Evolutionary conservation across 164 flowering plant species (phyloP), one percentile per base, ranked within the genome.

Genomic region (Warburgia ugandensis): DNA sequence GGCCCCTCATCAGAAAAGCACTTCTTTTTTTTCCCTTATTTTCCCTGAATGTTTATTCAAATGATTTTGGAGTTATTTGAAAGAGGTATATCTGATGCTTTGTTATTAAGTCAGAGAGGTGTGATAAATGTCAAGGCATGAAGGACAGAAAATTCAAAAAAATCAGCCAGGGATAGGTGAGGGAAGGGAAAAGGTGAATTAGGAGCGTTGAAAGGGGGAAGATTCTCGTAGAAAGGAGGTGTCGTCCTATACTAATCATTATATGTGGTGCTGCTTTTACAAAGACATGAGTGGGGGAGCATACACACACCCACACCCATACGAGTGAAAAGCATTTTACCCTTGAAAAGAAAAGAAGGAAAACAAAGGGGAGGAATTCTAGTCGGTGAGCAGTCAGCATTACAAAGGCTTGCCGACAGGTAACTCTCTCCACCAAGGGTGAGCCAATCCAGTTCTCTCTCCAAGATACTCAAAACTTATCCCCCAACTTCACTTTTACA

Each of bases 151-250:
- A 33, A 12, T 52, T 39, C 16, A 53, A 41, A 19, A 42, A 17
- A 6, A 8, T 13, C 26, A 29, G 26, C 4, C 3, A 19, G 22
- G 2, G 25, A 40, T 22, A 27, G 17, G 2, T n/a, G n/a, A n/a
- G n/a, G n/a, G n/a, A 6, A 45, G 19, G 41, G 23, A 36, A 51
- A 50, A 20, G 53, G 39, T 7, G 44, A 41, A 27, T 25, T 48
- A 57, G 50, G 64, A 62, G 57, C 66, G 56, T 73, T 65, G 74
- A 68, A 68, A 68, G 73, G 56, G 60, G 35, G 68, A 47, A 73
- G 77, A 78, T 69, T 78, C 77, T 73, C 45, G 73, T 70, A 69
- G 59, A 72, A 68, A 72, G n/a, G 71, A 64, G 43, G 59, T 54
- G 59, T 50, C 63, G 68, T 68, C 77, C 71, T 66, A 45, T 69